phyloP scores from a whole-genome alignment of 2,329 filamentous ascomycete species.

The Aspergillus terreus region DNA sequence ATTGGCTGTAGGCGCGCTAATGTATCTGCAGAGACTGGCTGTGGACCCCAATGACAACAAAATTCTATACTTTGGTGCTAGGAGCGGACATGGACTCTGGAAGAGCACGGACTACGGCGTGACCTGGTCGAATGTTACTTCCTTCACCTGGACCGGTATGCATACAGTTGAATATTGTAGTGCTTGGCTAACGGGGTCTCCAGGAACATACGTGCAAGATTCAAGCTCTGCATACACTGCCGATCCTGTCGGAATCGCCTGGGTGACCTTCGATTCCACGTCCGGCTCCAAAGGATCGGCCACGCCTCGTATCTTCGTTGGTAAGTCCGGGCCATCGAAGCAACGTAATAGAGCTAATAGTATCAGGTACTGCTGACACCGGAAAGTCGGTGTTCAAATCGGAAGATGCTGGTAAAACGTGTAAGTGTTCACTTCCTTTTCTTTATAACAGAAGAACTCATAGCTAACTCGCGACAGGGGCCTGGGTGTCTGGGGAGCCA shows the following conservation, averaged over 20 bases:
- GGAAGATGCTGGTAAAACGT: slow-evolving; percentile 52
- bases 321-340: slow-evolving; percentile 26
- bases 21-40: slow-evolving; percentile 42
- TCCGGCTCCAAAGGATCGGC: slow-evolving; percentile 45
- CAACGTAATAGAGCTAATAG: neutral
- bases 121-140: slow-evolving; percentile 51
- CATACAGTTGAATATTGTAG: neutral
- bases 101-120: slow-evolving; percentile 56
- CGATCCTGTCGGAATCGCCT: slow-evolving; percentile 49
- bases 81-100: slow-evolving; percentile 58
- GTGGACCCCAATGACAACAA: slow-evolving; percentile 56
- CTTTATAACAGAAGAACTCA: neutral
- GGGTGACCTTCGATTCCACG: slow-evolving; percentile 55
- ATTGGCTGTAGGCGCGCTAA: neutral
- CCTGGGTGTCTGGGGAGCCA: slow-evolving; percentile 48
- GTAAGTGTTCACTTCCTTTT: slow-evolving; percentile 33
- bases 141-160: slow-evolving; percentile 44
- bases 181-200: neutral
- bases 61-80: slow-evolving; percentile 57
- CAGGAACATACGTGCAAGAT: slow-evolving; percentile 47
- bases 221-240: slow-evolving; percentile 45
- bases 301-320: slow-evolving; percentile 56
- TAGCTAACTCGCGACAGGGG: slow-evolving; percentile 7
- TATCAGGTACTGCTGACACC: slow-evolving; percentile 44
- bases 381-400: slow-evolving; percentile 54